These are phyloP conservation scores for Lactuca saligna DNA, from an alignment of 129 eudicot species.

Conservation along the genomic window DNA sequence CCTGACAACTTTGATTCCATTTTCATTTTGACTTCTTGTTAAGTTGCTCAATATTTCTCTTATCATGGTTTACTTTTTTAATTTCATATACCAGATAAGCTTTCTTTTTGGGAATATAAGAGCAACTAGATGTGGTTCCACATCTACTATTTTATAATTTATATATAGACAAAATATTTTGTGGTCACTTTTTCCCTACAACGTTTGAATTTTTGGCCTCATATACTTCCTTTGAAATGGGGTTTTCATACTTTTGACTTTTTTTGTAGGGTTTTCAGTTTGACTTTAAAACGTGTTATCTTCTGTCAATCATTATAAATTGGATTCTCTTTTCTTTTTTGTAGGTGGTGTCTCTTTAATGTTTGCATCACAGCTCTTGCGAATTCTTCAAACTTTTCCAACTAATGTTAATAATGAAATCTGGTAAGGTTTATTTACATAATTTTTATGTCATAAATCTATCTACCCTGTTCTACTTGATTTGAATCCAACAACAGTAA, in stretches of 20 bases:
- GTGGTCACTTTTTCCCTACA: neutral
- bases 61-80: neutral
- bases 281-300: neutral
- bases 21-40: constrained; percentile 16
- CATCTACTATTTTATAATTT: neutral
- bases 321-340: constrained; percentile 13
- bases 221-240: neutral
- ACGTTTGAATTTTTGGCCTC: neutral
- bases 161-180: neutral
- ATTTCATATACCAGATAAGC: neutral
- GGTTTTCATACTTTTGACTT: constrained; percentile 2
- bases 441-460: constrained; percentile 5
- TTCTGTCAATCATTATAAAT: neutral
- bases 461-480: constrained; percentile 23
- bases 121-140: constrained; percentile 11
- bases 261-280: neutral
- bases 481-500: constrained; percentile 41
- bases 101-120: neutral
- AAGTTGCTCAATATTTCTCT: constrained; percentile 10
- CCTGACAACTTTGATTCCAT: constrained; percentile 17
- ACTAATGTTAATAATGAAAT: constrained; percentile 39
- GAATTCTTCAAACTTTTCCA: constrained; percentile 43
- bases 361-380: constrained; percentile 50
- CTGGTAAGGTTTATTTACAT: constrained; percentile 31
- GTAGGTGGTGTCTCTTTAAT: constrained; percentile 34